Evolutionary conservation across 305 asterid species (phyloP).

Genomic region (Solanum hybrid): DNA sequence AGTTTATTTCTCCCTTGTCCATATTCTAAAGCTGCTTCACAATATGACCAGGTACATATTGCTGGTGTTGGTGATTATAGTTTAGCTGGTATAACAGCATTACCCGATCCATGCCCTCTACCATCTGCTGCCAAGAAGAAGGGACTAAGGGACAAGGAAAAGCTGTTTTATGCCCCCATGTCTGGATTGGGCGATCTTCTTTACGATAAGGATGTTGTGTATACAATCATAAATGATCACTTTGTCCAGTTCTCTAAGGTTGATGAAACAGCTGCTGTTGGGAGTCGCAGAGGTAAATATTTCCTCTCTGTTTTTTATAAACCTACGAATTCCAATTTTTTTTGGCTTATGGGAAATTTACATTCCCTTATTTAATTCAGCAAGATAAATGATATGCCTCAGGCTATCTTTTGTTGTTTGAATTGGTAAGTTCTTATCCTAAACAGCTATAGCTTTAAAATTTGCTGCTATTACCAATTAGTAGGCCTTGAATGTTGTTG

Average conservation of each 20-base stretch:
- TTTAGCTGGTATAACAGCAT: slow-evolving; percentile 52
- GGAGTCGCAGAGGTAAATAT: slow-evolving; percentile 35
- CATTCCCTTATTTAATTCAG: background rate
- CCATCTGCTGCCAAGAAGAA: slow-evolving; percentile 97
- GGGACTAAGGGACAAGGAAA: slow-evolving; percentile 93
- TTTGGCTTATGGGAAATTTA: background rate
- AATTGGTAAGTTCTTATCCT: background rate
- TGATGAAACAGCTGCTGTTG: slow-evolving; percentile 37
- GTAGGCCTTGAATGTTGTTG: background rate
- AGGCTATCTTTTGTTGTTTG: background rate
- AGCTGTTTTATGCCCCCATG: slow-evolving; percentile 93
- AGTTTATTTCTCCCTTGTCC: background rate
- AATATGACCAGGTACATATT: slow-evolving; percentile 65
- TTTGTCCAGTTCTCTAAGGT: slow-evolving; percentile 75
- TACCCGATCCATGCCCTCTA: slow-evolving; percentile 95
- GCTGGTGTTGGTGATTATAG: slow-evolving; percentile 93
- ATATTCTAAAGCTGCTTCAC: background rate
- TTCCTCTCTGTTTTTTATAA: background rate
- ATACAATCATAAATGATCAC: slow-evolving; percentile 80
- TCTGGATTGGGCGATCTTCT: slow-evolving; percentile 94
- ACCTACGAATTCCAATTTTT: too few relatives aligned
- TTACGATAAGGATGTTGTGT: slow-evolving; percentile 96
- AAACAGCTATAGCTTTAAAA: background rate
- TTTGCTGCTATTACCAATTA: background rate
- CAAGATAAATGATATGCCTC: background rate